Evolutionary conservation across 2,329 filamentous ascomycete species (phyloP).

Genomic region (Colletotrichum eleusines): DNA sequence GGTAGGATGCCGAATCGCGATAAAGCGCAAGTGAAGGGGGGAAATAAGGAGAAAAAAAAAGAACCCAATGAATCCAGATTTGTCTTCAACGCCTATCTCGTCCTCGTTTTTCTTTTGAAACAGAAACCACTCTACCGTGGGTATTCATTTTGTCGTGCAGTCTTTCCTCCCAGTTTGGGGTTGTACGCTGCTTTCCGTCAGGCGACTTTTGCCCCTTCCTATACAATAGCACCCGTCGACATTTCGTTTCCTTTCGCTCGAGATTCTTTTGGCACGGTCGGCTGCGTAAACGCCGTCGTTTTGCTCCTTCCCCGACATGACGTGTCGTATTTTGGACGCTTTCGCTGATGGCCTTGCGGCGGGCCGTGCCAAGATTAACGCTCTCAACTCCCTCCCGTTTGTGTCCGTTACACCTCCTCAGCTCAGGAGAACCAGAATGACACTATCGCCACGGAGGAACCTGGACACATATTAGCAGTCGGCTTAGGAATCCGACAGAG

Average conservation of each 20-base stretch:
- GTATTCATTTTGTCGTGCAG: constrained; percentile 29
- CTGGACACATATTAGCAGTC: constrained; percentile 54
- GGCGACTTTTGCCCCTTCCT: neutral
- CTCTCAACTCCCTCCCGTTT: constrained; percentile 26
- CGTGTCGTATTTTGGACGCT: constrained; percentile 6
- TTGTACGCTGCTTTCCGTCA: constrained; percentile 9
- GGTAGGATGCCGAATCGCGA: constrained; percentile 23
- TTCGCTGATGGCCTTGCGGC: constrained; percentile 8
- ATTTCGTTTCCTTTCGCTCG: neutral
- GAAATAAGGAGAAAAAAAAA: neutral
- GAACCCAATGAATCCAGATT: constrained; percentile 38
- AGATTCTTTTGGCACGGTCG: neutral
- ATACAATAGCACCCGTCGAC: neutral
- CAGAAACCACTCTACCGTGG: constrained; percentile 46
- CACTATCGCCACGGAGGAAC: constrained; percentile 88
- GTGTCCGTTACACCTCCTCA: constrained; percentile 50
- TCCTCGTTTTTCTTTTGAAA: constrained; percentile 43
- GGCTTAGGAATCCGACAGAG: neutral
- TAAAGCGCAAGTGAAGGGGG: neutral
- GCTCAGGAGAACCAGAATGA: constrained; percentile 88
- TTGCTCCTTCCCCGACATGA: neutral
- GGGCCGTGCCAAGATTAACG: constrained; percentile 23
- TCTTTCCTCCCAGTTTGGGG: constrained; percentile 14
- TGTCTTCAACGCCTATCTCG: constrained; percentile 56
- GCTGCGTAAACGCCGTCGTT: neutral